Base-by-base conservation (phyloP, 306 rosid species). In the Urtica urens region DNA sequence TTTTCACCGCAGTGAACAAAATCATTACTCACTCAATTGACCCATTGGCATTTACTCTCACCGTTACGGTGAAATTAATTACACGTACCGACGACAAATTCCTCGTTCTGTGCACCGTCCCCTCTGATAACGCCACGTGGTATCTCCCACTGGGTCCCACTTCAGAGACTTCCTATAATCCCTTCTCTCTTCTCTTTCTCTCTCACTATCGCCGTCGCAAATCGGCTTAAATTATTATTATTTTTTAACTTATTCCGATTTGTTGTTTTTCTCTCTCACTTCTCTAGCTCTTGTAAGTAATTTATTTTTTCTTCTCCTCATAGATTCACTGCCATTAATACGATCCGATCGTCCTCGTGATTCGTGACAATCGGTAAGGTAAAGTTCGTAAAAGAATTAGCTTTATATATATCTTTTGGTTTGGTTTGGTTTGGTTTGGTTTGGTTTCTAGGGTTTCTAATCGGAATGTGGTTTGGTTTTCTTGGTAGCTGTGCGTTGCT, bases 371-470 rank as follows among this genome's bases (percentile, higher is more conserved):
- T 16, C 23, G 17, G 26, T 12, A 11, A 35, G 48, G 49, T 38
- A 12, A 40, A 35, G 40, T 9, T 10, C 2, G 33, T n/a, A n/a
- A n/a, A n/a, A n/a, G n/a, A n/a, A n/a, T 16, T 4, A 1, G 3
- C 40, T 14, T 31, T 22, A 46, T 20, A 28, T 37, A 12, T 3
- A 19, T 24, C 24, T 20, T 17, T 42, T 44, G 23, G 21, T 41
- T 18, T 30, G 37, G 17, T 12, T 23, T 27, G 23, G 38, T 42
- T 46, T n/a, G 26, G 39, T 43, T 48, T 55, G 19, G 22, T 3
- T 35, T 4, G 63, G 19, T 48, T 50, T 57, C 43, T 72, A 57
- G 69, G 74, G 63, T 69, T 79, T 68, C 39, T 60, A 44, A 61
- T 34, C 37, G 50, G 55, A 65, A 68, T 68, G 65, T 19, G 62